Percentiles rank a stretch among this genome's conserved stretches.
Evolutionary conservation across 2,329 filamentous ascomycete genomes (phyloP).

Genomic region (Aspergillus sp.): DNA sequence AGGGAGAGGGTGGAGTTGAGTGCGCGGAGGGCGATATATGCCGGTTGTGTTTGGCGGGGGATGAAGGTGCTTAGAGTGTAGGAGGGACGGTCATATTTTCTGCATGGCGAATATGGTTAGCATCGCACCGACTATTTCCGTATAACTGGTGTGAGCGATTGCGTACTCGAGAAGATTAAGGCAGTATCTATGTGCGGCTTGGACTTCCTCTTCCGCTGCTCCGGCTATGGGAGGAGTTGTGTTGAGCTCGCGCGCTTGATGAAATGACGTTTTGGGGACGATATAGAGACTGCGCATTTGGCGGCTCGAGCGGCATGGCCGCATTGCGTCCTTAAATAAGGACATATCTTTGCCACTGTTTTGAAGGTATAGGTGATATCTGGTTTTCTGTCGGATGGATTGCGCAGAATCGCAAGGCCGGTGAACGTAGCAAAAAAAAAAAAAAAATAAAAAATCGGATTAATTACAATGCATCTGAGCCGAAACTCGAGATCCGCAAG

Average conservation of each 20-base stretch:
- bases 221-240: constrained; percentile 22
- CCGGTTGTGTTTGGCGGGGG: constrained; percentile 69
- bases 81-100: constrained; percentile 85
- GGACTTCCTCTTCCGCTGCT: constrained; percentile 48
- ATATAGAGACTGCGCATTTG: constrained; percentile 15
- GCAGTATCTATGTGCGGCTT: constrained; percentile 59
- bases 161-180: constrained; percentile 56
- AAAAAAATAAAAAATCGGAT: not conserved
- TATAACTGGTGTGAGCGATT: not conserved
- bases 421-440: not conserved
- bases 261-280: not conserved
- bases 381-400: not conserved
- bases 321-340: constrained; percentile 18
- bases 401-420: not conserved
- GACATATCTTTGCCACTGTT: constrained; percentile 7
- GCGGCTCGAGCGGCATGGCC: constrained; percentile 19
- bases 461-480: not conserved
- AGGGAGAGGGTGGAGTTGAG: constrained; percentile 91
- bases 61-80: constrained; percentile 84
- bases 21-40: constrained; percentile 85
- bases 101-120: constrained; percentile 36
- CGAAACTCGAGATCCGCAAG: not conserved
- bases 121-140: not conserved
- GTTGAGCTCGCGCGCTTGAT: constrained; percentile 28
- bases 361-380: not conserved